Evolutionary conservation across 257 asterid species (phyloP), one percentile per base, ranked within the genome.

Genomic region (Solanum lycopersicoides): DNA sequence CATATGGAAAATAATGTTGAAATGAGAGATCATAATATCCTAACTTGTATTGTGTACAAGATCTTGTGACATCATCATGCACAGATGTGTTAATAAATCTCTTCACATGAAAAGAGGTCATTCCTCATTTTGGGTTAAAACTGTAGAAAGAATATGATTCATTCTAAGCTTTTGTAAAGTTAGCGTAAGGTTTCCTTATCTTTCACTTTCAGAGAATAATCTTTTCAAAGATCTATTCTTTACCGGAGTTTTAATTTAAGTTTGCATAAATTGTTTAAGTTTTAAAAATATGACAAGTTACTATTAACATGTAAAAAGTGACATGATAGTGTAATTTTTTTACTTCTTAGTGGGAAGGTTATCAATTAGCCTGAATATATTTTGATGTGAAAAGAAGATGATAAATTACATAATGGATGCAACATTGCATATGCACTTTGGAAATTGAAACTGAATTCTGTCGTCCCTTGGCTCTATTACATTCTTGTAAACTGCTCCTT

Each of bases 191-290:
- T 83, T 82, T 66, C 23, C 20, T 86, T 75, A 68, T 88, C 45
- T 87, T 39, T 89, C 76, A n/a, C n/a, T n/a, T n/a, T n/a, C n/a
- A 84, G 87, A 84, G 88, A 89, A 75, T 86, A 73, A 41, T 83
- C 25, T 86, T 65, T 83, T n/a, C 66, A 25, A 34, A 21, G 34
- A 37, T 35, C 14, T 53, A 53, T 53, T 53, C 4, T 18, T 53
- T 18, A 53, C 63, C 63, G 18, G 63, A 16, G 63, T 18, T 53
- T 1, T 53, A 53, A 18, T 18, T 6, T 18, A 18, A 53, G n/a
- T 53, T 53, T 53, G 9, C 63, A 53, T 7, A 53, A 16, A 6
- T 8, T 53, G 60, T 16, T 50, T 53, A 15, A 53, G 60, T 53
- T 53, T 9, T 14, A 34, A 9, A 71, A 0, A 34, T 72, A 50